Conservation (phyloP, 306 rosid species). For the Prunus salicina region DNA sequence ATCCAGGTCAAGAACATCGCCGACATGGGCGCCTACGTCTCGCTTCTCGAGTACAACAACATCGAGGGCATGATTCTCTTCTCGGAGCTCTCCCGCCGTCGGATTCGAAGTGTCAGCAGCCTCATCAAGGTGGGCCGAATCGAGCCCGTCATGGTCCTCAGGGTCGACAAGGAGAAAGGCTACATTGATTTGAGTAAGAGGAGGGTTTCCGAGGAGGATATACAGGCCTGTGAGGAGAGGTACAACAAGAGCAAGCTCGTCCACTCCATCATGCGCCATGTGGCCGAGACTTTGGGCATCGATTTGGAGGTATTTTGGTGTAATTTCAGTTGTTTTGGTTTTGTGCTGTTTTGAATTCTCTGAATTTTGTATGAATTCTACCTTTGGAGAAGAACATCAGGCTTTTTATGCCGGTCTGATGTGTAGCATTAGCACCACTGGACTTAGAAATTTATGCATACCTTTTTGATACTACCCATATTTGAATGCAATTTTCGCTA, state of each 20-base stretch:
- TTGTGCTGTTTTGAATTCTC: neutral
- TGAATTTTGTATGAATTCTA: neutral
- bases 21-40: slow-evolving; percentile 98
- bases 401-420: neutral
- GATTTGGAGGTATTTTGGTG: slow-evolving; percentile 70
- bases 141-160: slow-evolving; percentile 95
- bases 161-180: slow-evolving; percentile 93
- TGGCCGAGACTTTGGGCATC: slow-evolving; percentile 69
- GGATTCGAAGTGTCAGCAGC: slow-evolving; percentile 90
- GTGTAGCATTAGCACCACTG: neutral
- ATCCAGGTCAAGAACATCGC: slow-evolving; percentile 96
- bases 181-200: slow-evolving; percentile 95
- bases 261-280: slow-evolving; percentile 96
- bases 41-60: slow-evolving; percentile 92
- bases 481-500: neutral
- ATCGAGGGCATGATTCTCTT: slow-evolving; percentile 96
- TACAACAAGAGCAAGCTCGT: slow-evolving; percentile 98
- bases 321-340: neutral
- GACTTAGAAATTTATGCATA: no score
- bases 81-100: slow-evolving; percentile 97
- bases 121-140: slow-evolving; percentile 87
- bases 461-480: no score
- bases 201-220: slow-evolving; percentile 93
- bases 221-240: slow-evolving; percentile 81
- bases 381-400: neutral